Percentiles rank a stretch among this genome's conserved stretches.
These are phyloP conservation scores for Rhododendron kiyosumense DNA, from an alignment of 148 eudicot species.

Conservation along the genomic window DNA sequence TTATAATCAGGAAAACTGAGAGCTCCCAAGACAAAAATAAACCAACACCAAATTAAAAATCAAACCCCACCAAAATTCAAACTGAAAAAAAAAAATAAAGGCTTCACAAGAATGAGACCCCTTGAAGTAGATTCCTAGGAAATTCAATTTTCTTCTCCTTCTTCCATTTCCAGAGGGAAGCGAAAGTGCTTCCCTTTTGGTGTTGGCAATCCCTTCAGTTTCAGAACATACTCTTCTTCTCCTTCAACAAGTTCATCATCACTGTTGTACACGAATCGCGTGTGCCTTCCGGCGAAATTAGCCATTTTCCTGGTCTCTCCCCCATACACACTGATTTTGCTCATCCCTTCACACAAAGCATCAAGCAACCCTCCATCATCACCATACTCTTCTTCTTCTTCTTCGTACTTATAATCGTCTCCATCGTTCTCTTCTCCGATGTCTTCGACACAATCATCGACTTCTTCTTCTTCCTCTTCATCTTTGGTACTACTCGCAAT, in stretches of 20 bases:
- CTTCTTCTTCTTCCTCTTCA: conserved; percentile 29
- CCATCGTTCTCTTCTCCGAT: conserved; percentile 10
- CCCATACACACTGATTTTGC: conserved; percentile 39
- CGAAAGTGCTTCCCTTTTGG: conserved; percentile 67
- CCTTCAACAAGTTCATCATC: conserved; percentile 56
- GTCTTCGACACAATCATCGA: conserved; percentile 13
- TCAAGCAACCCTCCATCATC: conserved; percentile 54
- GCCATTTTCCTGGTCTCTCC: conserved; percentile 8
- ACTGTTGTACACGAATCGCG: conserved; percentile 63
- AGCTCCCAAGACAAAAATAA: background rate
- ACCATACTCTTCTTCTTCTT: conserved; percentile 33
- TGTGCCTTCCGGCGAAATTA: conserved; percentile 48
- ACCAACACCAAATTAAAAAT: background rate
- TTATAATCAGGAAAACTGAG: background rate
- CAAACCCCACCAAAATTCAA: background rate
- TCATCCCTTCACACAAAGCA: conserved; percentile 68
- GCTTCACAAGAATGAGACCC: background rate
- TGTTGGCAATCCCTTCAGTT: conserved; percentile 58
- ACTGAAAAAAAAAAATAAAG: background rate
- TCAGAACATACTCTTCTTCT: conserved; percentile 29
- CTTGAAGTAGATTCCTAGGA: background rate
- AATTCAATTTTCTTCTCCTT: background rate
- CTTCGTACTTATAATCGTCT: conserved; percentile 7
- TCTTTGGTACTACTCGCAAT: conserved; percentile 72
- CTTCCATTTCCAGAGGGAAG: conserved; percentile 27